A percentile compares a stretch with the other conserved stretches of the same genome.
Conservation (phyloP, 139 green algal genomes). For the Diplosphaera chodatii region DNA sequence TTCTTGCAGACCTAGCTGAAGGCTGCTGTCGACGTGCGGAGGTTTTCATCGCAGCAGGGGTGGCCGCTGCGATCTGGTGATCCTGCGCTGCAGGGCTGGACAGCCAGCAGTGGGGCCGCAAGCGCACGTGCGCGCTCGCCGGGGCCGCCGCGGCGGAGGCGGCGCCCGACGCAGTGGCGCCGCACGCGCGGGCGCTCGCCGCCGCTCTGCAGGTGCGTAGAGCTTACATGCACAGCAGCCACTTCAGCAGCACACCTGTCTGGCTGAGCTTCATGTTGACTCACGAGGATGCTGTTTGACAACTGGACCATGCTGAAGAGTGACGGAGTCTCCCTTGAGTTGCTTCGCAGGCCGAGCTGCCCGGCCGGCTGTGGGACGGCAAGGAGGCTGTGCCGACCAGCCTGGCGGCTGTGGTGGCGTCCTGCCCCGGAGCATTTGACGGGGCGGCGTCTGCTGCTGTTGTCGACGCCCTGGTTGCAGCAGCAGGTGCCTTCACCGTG, state of each 20-base stretch:
- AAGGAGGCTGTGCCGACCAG: conserved; percentile 63
- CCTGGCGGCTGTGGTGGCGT: conserved; percentile 36
- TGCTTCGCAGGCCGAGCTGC: conserved; percentile 17
- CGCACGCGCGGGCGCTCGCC: conserved; percentile 16
- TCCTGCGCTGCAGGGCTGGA: conserved; percentile 12
- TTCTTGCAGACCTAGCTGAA: too few species aligned
- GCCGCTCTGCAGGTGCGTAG: conserved; percentile 18
- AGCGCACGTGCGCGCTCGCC: conserved; percentile 45
- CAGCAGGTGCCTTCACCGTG: too few species aligned
- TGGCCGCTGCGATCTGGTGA: too few species aligned
- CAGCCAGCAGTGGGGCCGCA: conserved; percentile 46
- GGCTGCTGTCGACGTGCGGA: too few species aligned
- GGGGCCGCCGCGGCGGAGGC: conserved; percentile 6
- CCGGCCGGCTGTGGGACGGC: conserved; percentile 71
- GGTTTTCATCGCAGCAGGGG: too few species aligned
- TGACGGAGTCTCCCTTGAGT: too few species aligned
- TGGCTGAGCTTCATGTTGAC: too few species aligned
- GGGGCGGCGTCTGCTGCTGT: conserved; percentile 16
- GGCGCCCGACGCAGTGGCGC: conserved; percentile 30
- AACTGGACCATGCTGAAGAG: too few species aligned
- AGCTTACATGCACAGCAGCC: too few species aligned
- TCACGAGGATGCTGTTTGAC: too few species aligned
- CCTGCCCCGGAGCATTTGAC: conserved; percentile 12
- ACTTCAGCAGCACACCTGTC: too few species aligned
- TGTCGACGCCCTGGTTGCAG: conserved; percentile 9